Conservation (phyloP, 2,329 filamentous ascomycete species). For the Monosporascus sp. region DNA sequence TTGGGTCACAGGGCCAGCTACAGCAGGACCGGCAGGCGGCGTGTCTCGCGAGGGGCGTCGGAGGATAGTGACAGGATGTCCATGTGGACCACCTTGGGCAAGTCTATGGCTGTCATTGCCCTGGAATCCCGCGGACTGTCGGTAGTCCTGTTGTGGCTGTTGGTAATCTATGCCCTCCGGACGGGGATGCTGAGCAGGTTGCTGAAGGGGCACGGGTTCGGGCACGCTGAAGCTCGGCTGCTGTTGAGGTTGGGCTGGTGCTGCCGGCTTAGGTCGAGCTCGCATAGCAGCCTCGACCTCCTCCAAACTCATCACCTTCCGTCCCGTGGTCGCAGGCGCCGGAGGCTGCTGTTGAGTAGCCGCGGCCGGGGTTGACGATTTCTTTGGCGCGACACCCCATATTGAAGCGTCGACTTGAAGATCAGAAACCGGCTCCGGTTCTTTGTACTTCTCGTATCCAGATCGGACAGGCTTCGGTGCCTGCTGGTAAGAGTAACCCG, state of each 20-base stretch:
- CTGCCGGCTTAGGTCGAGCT: slow-evolving; percentile 51
- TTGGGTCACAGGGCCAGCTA: slow-evolving; percentile 28
- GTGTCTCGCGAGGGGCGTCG: slow-evolving; percentile 43
- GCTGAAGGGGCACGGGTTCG: slow-evolving; percentile 17
- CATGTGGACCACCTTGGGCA: slow-evolving; percentile 31
- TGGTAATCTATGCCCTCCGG: slow-evolving; percentile 22
- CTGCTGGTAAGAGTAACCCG: slow-evolving; percentile 32
- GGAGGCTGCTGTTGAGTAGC: slow-evolving; percentile 10
- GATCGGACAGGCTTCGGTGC: slow-evolving; percentile 60
- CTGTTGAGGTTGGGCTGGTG: slow-evolving; percentile 28
- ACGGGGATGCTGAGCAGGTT: slow-evolving; percentile 20
- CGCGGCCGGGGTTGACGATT: slow-evolving; percentile 32
- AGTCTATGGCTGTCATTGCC: slow-evolving; percentile 20
- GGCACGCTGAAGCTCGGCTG: slow-evolving; percentile 17
- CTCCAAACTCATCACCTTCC: slow-evolving; percentile 91
- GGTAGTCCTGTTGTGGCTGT: slow-evolving; percentile 23
- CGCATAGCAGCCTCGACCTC: slow-evolving; percentile 95
- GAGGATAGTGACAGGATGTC: slow-evolving; percentile 49
- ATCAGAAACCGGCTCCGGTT: slow-evolving; percentile 78
- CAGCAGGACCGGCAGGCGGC: slow-evolving; percentile 27
- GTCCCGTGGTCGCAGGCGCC: slow-evolving; percentile 32
- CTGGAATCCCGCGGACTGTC: slow-evolving; percentile 19
- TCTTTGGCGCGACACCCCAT: slow-evolving; percentile 74
- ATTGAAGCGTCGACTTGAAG: slow-evolving; percentile 89
- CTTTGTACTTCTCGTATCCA: slow-evolving; percentile 88